Conservation (phyloP, 768 basidiomycete genomes). For the Daedaleopsis nitida region DNA sequence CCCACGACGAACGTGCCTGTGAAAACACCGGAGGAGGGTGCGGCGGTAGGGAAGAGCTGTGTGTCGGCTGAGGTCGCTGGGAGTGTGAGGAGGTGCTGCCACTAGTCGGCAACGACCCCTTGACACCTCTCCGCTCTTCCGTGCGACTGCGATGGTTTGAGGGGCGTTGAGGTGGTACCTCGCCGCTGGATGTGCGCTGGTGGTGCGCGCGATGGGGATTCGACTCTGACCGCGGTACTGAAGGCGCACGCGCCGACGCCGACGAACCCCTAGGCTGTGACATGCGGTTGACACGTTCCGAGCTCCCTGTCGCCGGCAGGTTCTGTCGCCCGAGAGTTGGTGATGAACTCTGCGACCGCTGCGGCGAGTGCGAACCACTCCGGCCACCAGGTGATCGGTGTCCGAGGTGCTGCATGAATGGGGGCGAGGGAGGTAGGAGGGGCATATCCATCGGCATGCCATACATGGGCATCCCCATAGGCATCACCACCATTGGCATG, state of each 20-base stretch:
- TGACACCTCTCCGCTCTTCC: slow-evolving; percentile 12
- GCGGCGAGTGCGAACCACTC: slow-evolving; percentile 12
- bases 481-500: slow-evolving; percentile 12
- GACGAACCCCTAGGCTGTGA: slow-evolving; percentile 13
- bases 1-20: slow-evolving; percentile 22
- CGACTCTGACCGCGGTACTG: slow-evolving; percentile 16
- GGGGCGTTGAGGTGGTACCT: slow-evolving; percentile 9
- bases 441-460: slow-evolving; percentile 66
- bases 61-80: slow-evolving; percentile 7
- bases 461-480: slow-evolving; percentile 24
- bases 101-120: background rate
- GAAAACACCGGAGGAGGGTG: slow-evolving; percentile 26
- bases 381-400: slow-evolving; percentile 39
- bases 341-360: slow-evolving; percentile 34
- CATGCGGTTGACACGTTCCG: slow-evolving; percentile 21
- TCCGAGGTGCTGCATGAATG: slow-evolving; percentile 65
- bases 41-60: slow-evolving; percentile 25
- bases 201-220: slow-evolving; percentile 16
- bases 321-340: slow-evolving; percentile 20
- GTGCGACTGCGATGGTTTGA: slow-evolving; percentile 6
- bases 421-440: slow-evolving; percentile 69
- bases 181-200: slow-evolving; percentile 23
- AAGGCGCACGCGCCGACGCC: slow-evolving; percentile 12
- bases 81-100: background rate
- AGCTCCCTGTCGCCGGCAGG: slow-evolving; percentile 13